Percentiles rank a stretch among this genome's conserved stretches.
These are phyloP conservation scores for Claviceps sp. DNA, from an alignment of 2,329 filamentous ascomycete genomes.

Conservation along the genomic window DNA sequence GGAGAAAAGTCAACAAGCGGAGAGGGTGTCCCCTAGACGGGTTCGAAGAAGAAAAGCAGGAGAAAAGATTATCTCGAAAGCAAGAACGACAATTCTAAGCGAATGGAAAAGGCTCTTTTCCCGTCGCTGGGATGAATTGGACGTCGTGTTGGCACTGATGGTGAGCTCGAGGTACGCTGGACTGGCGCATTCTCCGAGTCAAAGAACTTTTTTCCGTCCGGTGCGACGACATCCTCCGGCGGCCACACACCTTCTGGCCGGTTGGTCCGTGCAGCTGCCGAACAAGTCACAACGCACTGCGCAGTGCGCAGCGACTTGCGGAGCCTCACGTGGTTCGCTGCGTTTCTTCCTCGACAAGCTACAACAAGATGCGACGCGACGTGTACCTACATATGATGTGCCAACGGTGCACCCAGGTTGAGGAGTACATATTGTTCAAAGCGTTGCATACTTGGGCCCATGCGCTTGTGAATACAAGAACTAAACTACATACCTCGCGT, in stretches of 20 bases:
- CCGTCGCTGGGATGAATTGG: neutral
- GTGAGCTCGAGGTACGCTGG: neutral
- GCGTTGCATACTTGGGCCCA: neutral
- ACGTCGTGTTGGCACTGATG: neutral
- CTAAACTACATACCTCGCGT: too few relatives aligned
- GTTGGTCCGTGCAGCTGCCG: neutral
- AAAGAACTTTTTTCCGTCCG: neutral
- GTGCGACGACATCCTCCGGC: constrained; percentile 3
- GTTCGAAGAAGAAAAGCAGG: neutral
- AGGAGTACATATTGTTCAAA: too few relatives aligned
- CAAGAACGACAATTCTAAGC: neutral
- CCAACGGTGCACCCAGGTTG: too few relatives aligned
- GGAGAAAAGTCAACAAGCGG: neutral
- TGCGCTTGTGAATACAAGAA: neutral
- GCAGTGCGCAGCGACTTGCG: too few relatives aligned
- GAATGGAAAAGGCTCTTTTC: neutral
- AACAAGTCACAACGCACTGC: too few relatives aligned
- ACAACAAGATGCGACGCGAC: too few relatives aligned
- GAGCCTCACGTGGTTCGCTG: too few relatives aligned
- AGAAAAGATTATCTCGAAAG: neutral
- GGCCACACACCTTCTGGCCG: neutral
- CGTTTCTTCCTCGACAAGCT: too few relatives aligned
- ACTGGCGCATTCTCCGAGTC: neutral
- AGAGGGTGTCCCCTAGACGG: neutral
- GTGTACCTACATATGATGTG: too few relatives aligned